Conservation (phyloP, 306 rosid species). For the Arachis hypogaea region DNA sequence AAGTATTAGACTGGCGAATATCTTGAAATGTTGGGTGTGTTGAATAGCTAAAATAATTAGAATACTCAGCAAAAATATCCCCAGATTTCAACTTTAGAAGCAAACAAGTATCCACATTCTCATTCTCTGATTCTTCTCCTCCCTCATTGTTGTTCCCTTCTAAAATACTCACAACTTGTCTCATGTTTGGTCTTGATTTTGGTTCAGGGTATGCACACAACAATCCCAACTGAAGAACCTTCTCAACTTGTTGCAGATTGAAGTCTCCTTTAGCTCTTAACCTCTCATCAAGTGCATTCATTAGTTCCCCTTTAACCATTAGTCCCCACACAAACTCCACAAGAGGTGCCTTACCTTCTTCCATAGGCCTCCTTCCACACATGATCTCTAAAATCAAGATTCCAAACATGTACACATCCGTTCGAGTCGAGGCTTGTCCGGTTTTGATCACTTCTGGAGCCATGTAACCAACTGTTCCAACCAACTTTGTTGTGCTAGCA, state of each 20-base stretch:
- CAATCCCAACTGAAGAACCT: constrained; percentile 72
- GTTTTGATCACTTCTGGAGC: constrained; percentile 72
- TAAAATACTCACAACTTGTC: constrained; percentile 69
- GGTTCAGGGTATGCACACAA: constrained; percentile 76
- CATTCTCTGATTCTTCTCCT: constrained; percentile 49
- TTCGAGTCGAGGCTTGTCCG: constrained; percentile 71
- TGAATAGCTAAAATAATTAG: constrained; percentile 40
- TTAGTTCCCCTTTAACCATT: constrained; percentile 54
- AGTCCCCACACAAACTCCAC: constrained; percentile 66
- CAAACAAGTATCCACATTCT: constrained; percentile 58
- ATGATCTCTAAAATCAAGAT: constrained; percentile 75
- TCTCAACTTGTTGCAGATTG: constrained; percentile 57
- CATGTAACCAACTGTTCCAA: constrained; percentile 82
- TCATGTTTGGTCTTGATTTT: constrained; percentile 70
- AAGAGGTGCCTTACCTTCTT: constrained; percentile 65
- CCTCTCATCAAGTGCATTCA: constrained; percentile 59
- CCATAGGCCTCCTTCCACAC: constrained; percentile 89
- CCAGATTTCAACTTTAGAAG: constrained; percentile 52
- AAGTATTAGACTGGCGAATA: constrained; percentile 41
- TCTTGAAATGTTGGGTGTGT: constrained; percentile 79
- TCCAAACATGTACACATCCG: constrained; percentile 81
- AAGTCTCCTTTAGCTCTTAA: constrained; percentile 50
- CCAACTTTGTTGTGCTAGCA: constrained; percentile 66
- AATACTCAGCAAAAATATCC: constrained; percentile 49
- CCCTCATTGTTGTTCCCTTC: constrained; percentile 55